These are phyloP conservation scores for Mycena vitilis DNA, from an alignment of 768 basidiomycete species.

Conservation along the genomic window DNA sequence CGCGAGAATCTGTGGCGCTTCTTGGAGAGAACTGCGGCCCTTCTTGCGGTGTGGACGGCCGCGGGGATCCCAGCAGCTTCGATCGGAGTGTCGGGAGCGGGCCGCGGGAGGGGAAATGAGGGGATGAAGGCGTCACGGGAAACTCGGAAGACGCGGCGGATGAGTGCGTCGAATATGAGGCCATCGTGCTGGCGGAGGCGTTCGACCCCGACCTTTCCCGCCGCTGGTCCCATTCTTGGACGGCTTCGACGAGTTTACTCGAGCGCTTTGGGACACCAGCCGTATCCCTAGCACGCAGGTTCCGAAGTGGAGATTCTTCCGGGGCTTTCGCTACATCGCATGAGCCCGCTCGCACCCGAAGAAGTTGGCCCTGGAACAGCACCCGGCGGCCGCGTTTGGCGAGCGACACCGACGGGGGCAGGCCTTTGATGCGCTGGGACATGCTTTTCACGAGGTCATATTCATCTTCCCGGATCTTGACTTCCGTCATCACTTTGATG, in stretches of 20 bases:
- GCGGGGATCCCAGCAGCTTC: background rate
- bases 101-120: slow-evolving; percentile 16
- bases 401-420: slow-evolving; percentile 64
- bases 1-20: background rate
- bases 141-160: slow-evolving; percentile 23
- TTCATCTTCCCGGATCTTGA: slow-evolving; percentile 88
- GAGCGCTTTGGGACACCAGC: slow-evolving; percentile 37
- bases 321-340: background rate
- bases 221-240: slow-evolving; percentile 55
- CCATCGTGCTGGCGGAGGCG: slow-evolving; percentile 6
- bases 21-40: background rate
- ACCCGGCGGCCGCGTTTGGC: slow-evolving; percentile 81
- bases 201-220: slow-evolving; percentile 57
- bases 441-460: slow-evolving; percentile 80
- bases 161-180: slow-evolving; percentile 17
- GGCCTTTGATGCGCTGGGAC: slow-evolving; percentile 66
- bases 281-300: background rate
- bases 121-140: slow-evolving; percentile 24
- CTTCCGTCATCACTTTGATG: slow-evolving; percentile 84
- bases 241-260: slow-evolving; percentile 52
- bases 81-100: background rate
- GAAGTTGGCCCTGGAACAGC: slow-evolving; percentile 72
- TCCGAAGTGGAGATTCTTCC: background rate
- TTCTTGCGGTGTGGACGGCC: slow-evolving; percentile 4
- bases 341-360: slow-evolving; percentile 42